Conservation (phyloP, 331 rosid genomes). For the Saraca asoca region DNA sequence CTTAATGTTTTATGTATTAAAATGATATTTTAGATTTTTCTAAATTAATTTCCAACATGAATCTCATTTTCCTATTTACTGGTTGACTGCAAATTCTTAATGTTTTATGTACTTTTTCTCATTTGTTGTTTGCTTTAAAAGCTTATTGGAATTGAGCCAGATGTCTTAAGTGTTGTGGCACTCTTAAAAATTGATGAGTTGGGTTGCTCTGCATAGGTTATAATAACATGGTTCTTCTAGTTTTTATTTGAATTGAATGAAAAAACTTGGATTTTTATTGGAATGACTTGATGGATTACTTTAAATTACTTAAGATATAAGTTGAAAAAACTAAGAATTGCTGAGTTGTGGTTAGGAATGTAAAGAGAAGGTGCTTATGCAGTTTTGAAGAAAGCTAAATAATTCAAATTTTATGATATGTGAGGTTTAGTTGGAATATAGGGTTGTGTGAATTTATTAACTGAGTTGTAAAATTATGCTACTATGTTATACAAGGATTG, state of each 20-base stretch:
- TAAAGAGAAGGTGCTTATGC: background rate
- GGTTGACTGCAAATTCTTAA: too few species aligned
- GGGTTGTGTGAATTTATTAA: background rate
- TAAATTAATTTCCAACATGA: too few species aligned
- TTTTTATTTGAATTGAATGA: background rate
- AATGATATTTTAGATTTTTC: too few species aligned
- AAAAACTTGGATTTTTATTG: background rate
- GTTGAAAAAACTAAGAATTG: background rate
- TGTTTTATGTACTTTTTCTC: too few species aligned
- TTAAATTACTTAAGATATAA: background rate
- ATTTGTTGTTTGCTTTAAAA: too few species aligned
- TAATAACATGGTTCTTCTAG: constrained; percentile 34
- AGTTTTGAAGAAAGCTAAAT: background rate
- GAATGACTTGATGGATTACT: background rate
- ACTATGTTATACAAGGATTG: background rate
- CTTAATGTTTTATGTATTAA: too few species aligned
- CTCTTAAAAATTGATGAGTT: constrained; percentile 53
- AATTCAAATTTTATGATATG: background rate
- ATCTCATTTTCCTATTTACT: too few species aligned
- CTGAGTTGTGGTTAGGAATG: constrained; percentile 3
- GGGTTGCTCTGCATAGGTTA: constrained; percentile 64
- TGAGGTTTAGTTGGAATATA: background rate
- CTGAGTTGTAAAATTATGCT: background rate
- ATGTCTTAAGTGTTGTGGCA: constrained; percentile 74
- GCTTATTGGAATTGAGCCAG: constrained; percentile 88